Conservation (phyloP, 176 grass and related monocot species). For the Triticum aestivum region IWGSC_CS_RefSeq_v2.1 NC_057808.1:340169373-340169872, state of each 20-base stretch:
- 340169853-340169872: neutral
- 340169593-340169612: neutral
- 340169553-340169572: neutral
- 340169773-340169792: neutral
- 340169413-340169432: constrained; percentile 35
- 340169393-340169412: constrained; percentile 7
- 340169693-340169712: neutral
- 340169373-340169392: constrained; percentile 47
- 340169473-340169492: constrained; percentile 21
- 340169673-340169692: neutral
- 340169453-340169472: constrained; percentile 13
- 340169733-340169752: too few species aligned
- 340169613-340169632: neutral
- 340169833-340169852: neutral
- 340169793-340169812: neutral
- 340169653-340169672: neutral
- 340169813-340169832: neutral
- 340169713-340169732: neutral
- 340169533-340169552: constrained; percentile 20
- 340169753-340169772: neutral
- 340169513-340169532: constrained; percentile 5
- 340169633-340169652: neutral
- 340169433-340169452: neutral
- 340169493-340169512: neutral
- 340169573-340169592: neutral